Conservation (phyloP, 139 green algal genomes). For the Monoraphidium neglectum region DNA sequence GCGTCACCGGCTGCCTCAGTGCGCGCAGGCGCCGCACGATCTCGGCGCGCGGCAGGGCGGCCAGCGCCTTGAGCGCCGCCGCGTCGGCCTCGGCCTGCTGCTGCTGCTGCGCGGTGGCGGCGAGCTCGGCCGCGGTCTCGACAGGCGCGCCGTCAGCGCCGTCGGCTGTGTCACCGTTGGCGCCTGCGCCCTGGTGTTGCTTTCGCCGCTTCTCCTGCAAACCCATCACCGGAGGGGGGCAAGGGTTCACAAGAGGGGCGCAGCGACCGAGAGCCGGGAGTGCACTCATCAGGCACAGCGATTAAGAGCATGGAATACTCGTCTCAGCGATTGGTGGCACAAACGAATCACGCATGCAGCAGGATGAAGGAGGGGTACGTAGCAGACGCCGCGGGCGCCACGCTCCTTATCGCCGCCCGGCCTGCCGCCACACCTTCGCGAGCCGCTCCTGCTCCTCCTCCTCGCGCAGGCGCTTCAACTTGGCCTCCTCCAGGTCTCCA, state of each 20-base stretch:
- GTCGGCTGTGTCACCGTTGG: not conserved
- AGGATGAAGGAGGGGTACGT: no score
- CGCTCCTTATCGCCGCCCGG: no score
- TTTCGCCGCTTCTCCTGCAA: constrained; percentile 37
- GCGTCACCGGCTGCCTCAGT: constrained; percentile 84
- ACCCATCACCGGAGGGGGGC: not conserved
- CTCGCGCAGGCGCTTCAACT: constrained; percentile 53
- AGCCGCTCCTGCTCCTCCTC: constrained; percentile 52
- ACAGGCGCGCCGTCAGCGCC: not conserved
- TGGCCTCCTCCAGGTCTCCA: constrained; percentile 55
- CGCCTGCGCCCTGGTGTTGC: not conserved
- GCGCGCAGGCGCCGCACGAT: constrained; percentile 84
- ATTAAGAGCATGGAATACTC: no score
- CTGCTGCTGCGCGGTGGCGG: not conserved
- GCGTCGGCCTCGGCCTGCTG: not conserved
- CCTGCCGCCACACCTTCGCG: constrained; percentile 36
- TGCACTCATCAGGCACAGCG: no score
- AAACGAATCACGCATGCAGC: no score
- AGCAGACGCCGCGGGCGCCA: no score
- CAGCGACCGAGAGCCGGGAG: no score
- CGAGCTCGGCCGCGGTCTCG: not conserved
- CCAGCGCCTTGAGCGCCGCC: constrained; percentile 19
- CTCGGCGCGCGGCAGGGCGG: constrained; percentile 63
- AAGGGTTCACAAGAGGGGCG: no score
- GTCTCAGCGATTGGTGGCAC: no score